phyloP scores from a whole-genome alignment of 192 early-diverging fungal genomes.

The Funneliformis mosseae region DNA sequence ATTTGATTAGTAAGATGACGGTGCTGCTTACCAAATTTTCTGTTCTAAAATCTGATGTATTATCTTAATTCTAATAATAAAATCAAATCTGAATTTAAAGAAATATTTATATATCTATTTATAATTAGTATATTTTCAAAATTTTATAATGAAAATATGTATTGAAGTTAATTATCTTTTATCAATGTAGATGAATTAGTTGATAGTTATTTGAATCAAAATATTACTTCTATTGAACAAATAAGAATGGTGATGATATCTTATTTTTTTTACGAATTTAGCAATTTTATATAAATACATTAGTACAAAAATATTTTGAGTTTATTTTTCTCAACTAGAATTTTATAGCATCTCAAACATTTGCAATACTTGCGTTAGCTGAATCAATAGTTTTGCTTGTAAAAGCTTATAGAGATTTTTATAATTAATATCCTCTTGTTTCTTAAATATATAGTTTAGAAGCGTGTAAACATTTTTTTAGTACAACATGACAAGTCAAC shows the following conservation, averaged over 20 bases:
- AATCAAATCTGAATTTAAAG: background rate
- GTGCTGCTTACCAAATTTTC: background rate
- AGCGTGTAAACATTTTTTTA: background rate
- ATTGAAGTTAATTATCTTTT: background rate
- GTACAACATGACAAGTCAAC: background rate
- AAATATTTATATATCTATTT: background rate
- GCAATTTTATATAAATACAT: background rate
- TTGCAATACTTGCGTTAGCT: background rate
- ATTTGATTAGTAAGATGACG: background rate
- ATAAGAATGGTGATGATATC: background rate
- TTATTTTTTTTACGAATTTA: background rate
- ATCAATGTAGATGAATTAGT: background rate
- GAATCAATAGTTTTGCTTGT: constrained; percentile 1
- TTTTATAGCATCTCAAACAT: background rate
- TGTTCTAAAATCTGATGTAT: background rate
- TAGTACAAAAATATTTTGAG: background rate
- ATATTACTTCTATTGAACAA: constrained; percentile 3
- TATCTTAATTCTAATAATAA: background rate
- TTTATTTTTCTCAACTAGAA: background rate
- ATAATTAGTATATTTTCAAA: background rate
- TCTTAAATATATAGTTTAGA: background rate
- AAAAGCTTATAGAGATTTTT: background rate
- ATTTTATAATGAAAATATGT: background rate
- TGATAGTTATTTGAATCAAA: constrained; percentile 11
- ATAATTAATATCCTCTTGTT: background rate